phyloP scores from a whole-genome alignment of 148 eudicot species.

The Euryodendron excelsum region DNA sequence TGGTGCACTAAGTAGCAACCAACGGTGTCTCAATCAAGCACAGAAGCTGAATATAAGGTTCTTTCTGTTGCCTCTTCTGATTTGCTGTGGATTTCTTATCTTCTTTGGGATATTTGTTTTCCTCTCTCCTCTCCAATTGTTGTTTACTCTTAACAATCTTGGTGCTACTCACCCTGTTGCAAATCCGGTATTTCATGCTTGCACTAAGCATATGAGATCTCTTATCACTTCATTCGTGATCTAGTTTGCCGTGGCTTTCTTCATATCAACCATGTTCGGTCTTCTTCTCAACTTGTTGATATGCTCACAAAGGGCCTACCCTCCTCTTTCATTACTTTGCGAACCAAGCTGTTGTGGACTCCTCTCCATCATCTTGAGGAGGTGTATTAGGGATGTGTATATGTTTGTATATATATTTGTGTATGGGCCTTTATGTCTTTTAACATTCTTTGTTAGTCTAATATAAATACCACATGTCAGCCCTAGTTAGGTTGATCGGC shows the following conservation, averaged over 20 bases:
- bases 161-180: background rate
- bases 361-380: background rate
- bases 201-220: background rate
- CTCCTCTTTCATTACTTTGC: background rate
- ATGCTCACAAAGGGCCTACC: background rate
- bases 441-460: too few species aligned
- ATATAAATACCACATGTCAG: too few species aligned
- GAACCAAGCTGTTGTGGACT: background rate
- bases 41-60: background rate
- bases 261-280: background rate
- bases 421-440: too few species aligned
- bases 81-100: background rate
- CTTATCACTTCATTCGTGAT: background rate
- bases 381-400: too few species aligned
- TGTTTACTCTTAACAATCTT: background rate
- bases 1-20: background rate
- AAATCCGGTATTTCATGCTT: background rate
- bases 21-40: background rate
- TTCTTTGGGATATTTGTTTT: background rate
- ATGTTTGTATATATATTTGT: too few species aligned
- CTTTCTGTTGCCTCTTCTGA: background rate
- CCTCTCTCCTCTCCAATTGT: background rate
- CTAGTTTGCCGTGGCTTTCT: background rate
- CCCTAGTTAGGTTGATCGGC: too few species aligned
- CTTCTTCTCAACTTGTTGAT: background rate